Conservation (phyloP, 164 flowering plant genomes). For the Aristolochia contorta region DNA sequence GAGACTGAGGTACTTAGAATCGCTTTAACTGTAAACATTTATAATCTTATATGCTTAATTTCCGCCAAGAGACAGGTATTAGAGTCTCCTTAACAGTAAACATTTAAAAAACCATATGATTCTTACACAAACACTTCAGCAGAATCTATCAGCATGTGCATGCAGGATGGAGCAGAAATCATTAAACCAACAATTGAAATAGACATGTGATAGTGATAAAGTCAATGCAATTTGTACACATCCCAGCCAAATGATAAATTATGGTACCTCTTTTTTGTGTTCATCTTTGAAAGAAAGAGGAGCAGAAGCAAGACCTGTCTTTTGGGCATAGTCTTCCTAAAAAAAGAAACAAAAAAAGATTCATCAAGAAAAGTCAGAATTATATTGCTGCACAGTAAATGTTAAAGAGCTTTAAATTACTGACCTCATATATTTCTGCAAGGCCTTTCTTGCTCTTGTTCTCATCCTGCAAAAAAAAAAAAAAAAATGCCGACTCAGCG, state of each 20-base stretch:
- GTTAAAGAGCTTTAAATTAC: slow-evolving; percentile 5
- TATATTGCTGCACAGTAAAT: too few species aligned
- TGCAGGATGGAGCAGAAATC: too few species aligned
- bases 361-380: background rate
- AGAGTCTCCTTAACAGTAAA: background rate
- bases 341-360: slow-evolving; percentile 5
- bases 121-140: too few species aligned
- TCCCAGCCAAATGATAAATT: background rate
- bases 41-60: too few species aligned
- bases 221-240: background rate
- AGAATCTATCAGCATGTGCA: too few species aligned
- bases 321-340: slow-evolving; percentile 82
- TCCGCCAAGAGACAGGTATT: too few species aligned
- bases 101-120: too few species aligned
- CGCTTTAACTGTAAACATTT: background rate
- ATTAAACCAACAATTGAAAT: background rate
- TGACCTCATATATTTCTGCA: slow-evolving; percentile 86
- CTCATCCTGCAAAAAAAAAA: slow-evolving; percentile 59
- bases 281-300: slow-evolving; percentile 64
- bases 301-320: slow-evolving; percentile 50
- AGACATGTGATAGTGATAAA: background rate
- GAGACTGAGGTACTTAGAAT: background rate
- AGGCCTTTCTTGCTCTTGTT: slow-evolving; percentile 93
- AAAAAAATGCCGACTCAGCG: background rate
- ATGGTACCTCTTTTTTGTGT: slow-evolving; percentile 65